Evolutionary conservation across 148 eudicot genomes (phyloP), one percentile per base, ranked within the genome.

Genomic region (Rheum nobile): DNA sequence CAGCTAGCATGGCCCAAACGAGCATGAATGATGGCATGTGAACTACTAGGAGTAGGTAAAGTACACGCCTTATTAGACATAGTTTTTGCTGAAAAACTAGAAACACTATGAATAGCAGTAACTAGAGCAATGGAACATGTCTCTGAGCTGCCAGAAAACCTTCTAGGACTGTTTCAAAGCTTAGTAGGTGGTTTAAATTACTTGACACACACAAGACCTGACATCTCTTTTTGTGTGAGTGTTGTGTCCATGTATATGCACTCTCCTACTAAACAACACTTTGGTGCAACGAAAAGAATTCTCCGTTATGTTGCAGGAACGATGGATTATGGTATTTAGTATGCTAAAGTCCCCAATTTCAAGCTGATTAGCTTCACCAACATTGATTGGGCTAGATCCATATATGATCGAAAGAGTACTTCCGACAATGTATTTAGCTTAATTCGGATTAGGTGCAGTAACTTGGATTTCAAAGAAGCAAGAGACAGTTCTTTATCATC

Each of bases 141-240:
- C n/a, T n/a, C n/a, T n/a, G n/a, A n/a, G n/a, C n/a, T n/a, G n/a
- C n/a, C n/a, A n/a, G n/a, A n/a, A n/a, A n/a, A n/a, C n/a, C n/a
- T n/a, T n/a, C n/a, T n/a, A n/a, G n/a, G n/a, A n/a, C n/a, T n/a
- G n/a, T n/a, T n/a, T n/a, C n/a, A n/a, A n/a, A n/a, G n/a, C n/a
- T n/a, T n/a, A n/a, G n/a, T n/a, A n/a, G n/a, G n/a, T n/a, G n/a
- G n/a, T n/a, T n/a, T n/a, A n/a, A n/a, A n/a, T n/a, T n/a, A n/a
- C n/a, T n/a, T n/a, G n/a, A n/a, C n/a, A n/a, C n/a, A 79, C 21
- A 79, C 81, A 5, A 29, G 77, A 2, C 77, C 55, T 0, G 74
- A 75, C 26, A 79, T 79, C 6, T 4, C 38, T 32, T 71, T 26
- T 8, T 54, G 26, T 31, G 41, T 75, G 1, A 74, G 77, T 68